Evolutionary conservation across 768 basidiomycete species (phyloP).

Genomic region (Cubamyces sp.): DNA sequence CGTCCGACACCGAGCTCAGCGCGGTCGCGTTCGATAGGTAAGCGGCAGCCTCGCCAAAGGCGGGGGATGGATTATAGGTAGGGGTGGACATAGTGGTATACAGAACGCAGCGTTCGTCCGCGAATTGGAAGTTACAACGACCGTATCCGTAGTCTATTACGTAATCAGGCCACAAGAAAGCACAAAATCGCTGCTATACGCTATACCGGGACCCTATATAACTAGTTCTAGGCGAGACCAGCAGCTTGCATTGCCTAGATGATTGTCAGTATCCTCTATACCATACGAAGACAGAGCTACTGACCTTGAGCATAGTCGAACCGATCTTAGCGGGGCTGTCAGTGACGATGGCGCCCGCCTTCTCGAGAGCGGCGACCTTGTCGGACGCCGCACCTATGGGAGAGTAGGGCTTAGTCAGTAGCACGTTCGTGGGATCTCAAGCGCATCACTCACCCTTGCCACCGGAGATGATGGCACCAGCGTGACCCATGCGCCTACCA

Average conservation of each 20-base stretch:
- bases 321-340: conserved; percentile 97
- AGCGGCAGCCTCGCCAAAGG: conserved; percentile 62
- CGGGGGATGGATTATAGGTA: conserved; percentile 41
- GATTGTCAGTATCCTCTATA: conserved; percentile 13
- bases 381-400: conserved; percentile 80
- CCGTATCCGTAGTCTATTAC: conserved; percentile 39
- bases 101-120: conserved; percentile 15
- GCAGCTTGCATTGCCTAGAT: conserved; percentile 78
- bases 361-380: conserved; percentile 90
- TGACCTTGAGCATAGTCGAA: conserved; percentile 82
- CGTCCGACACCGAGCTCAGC: conserved; percentile 55
- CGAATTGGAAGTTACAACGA: conserved; percentile 24
- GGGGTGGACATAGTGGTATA: conserved; percentile 26
- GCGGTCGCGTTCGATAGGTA: conserved; percentile 65
- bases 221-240: conserved; percentile 56
- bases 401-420: not conserved
- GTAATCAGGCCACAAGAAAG: conserved; percentile 33
- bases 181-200: conserved; percentile 2
- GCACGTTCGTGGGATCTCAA: not conserved
- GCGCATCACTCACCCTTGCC: conserved; percentile 76
- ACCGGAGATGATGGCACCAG: conserved; percentile 97
- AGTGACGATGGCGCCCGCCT: conserved; percentile 91
- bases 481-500: conserved; percentile 97
- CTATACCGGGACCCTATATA: not conserved
- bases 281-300: conserved; percentile 21